Evolutionary conservation across 192 early-diverging fungal species (phyloP).

Genomic region (Glomus cerebriforme): DNA sequence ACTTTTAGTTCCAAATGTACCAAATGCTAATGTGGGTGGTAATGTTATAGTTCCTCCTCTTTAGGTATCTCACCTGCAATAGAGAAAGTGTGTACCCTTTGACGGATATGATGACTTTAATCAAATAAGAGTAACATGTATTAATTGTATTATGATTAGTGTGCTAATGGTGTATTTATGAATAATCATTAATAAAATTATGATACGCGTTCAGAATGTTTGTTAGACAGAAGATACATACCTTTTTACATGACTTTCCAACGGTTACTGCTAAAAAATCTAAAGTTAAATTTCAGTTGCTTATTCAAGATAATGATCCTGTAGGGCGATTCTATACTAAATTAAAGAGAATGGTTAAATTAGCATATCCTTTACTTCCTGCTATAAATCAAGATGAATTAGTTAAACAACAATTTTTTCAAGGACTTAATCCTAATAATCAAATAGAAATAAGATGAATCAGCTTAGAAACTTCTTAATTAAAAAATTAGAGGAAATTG

Average conservation of each 20-base stretch:
- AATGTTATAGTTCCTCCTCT: slow-evolving; percentile 8
- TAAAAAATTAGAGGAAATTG: slow-evolving; percentile 13
- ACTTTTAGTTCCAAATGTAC: too few species aligned
- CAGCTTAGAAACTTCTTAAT: background rate
- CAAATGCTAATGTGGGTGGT: background rate
- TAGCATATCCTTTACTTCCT: slow-evolving; percentile 1
- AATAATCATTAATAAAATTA: too few species aligned
- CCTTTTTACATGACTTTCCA: slow-evolving; percentile 9
- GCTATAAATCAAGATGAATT: slow-evolving; percentile 14
- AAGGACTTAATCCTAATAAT: background rate
- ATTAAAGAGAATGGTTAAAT: slow-evolving; percentile 22
- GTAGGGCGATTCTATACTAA: slow-evolving; percentile 4
- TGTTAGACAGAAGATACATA: slow-evolving; percentile 13
- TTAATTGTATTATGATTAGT: too few species aligned
- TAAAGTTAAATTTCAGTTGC: slow-evolving; percentile 3
- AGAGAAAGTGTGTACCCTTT: too few species aligned
- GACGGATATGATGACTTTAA: too few species aligned
- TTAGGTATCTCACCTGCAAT: too few species aligned
- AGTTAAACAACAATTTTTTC: slow-evolving; percentile 22
- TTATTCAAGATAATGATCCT: slow-evolving; percentile 17
- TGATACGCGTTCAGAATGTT: too few species aligned
- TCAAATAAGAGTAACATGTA: too few species aligned
- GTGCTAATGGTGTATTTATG: too few species aligned
- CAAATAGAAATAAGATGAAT: slow-evolving; percentile 4
- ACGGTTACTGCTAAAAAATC: slow-evolving; percentile 19